Evolutionary conservation across 257 asterid species (phyloP), one percentile per base, ranked within the genome.

Genomic region (Capsicum baccatum): DNA sequence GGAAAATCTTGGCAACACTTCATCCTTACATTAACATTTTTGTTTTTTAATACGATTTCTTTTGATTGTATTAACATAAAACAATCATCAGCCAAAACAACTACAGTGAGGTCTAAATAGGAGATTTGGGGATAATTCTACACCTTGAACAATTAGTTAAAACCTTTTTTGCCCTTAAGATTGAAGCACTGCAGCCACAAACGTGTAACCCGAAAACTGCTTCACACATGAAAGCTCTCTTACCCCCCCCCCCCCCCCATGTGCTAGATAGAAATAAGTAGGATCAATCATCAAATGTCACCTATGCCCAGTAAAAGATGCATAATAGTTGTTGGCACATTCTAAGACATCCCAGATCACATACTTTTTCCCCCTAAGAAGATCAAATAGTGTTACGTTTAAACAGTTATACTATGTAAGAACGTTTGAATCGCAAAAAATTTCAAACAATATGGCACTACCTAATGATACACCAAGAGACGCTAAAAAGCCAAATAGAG

Each of bases 171-270:
- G 19, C n/a, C 2, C 6, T 12, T 6, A 50, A 47, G 58, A 44
- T n/a, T 47, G 59, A 71, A 12, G n/a, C 59, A 73, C 59, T 47
- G 59, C 80, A 48, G 80, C 39, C 59, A 73, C 80, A 73, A 73
- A 6, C 2, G 35, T 0, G 4, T 50, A 3, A 74, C 44, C 44
- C 19, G 6, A 10, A 1, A 9, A 2, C 42, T 73, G 57, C 42
- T 73, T 39, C 39, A 73, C 58, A 1, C 3, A 47, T 47, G 58
- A 71, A 26, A 26, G 26, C 26, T 26, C 26, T 26, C 26, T 26
- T 26, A 26, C 26, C 26, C 26, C 26, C 26, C 26, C 26, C 26
- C 26, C 26, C 26, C 26, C 26, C 26, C 26, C 9, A 5, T n/a
- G 57, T 12, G 37, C 58, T 71, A n/a, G 58, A 16, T 70, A 44